Evolutionary conservation across 495 filamentous ascomycete species (phyloP), one percentile per base, ranked within the genome.

Genomic region (Aspergillus steynii): DNA sequence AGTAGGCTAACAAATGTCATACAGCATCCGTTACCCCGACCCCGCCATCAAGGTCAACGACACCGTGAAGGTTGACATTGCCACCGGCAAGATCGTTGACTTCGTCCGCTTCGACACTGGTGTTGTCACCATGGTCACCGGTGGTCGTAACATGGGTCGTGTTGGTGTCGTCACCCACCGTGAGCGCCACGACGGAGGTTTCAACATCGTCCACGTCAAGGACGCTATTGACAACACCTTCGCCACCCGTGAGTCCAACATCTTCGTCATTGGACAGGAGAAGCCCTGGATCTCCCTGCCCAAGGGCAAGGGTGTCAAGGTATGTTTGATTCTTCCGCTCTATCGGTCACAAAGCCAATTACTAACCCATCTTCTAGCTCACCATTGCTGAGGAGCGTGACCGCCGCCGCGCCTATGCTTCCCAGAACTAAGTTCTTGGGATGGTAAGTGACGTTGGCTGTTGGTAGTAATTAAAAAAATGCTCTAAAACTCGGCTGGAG

Each of bases 71-170:
- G 93, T 99, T 70, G 91, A 98, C 70, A 85, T 98, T 53, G 84
- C 91, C 68, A 95, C 94, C 56, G 95, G 95, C 84, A 98, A 98
- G 87, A 96, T 98, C 83, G 70, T 77, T 65, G 95, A 98, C 79
- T 97, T 87, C 83, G 92, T 97, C 86, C 86, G 84, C 78, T 99
- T 99, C 83, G 95, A 99, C 79, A 96, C 91, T 71, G 95, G 93
- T 79, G 90, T 91, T 73, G 93, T 98, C 74, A 90, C 88, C 78
- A 99, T 99, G 95, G 90, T 88, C 67, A 97, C 93, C 63, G 94
- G 94, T 86, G 94, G 94, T 87, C 94, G 94, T 77, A 97, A 97
- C 87, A 97, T 96, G 92, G 95, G 95, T 76, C 96, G 95, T 92
- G 93, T 98, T 73, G 95, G 96, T 88, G 95, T 98, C 76, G 93